Evolutionary conservation across 2,329 filamentous ascomycete species (phyloP).

Genomic region (Hymenoscyphus salicellus): DNA sequence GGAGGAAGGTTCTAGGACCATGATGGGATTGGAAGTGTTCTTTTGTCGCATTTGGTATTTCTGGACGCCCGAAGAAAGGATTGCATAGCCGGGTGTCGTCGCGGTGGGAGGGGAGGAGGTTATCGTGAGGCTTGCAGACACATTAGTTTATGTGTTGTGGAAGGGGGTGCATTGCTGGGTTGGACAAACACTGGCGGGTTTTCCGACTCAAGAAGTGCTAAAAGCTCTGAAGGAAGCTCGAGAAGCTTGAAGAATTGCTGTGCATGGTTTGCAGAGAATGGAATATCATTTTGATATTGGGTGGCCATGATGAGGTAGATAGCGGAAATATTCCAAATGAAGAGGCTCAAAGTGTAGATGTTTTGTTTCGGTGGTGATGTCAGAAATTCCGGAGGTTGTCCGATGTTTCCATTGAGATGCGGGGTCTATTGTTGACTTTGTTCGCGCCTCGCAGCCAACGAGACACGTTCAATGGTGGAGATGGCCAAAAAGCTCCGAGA

Average conservation of each 20-base stretch:
- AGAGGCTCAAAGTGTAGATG: background rate
- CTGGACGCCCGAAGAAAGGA: constrained; percentile 51
- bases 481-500: background rate
- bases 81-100: constrained; percentile 44
- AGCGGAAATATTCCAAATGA: background rate
- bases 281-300: constrained; percentile 43
- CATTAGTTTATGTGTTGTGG: constrained; percentile 10
- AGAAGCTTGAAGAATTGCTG: constrained; percentile 56
- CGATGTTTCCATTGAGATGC: background rate
- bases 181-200: constrained; percentile 49
- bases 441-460: background rate
- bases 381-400: background rate
- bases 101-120: constrained; percentile 39
- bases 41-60: constrained; percentile 62
- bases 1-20: constrained; percentile 47
- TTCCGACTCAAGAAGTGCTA: constrained; percentile 53
- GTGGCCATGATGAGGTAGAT: constrained; percentile 28
- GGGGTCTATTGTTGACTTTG: constrained; percentile 3
- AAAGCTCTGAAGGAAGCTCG: constrained; percentile 59
- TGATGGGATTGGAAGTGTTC: constrained; percentile 65
- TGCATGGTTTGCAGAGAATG: constrained; percentile 49
- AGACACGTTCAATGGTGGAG: background rate
- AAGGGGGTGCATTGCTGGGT: constrained; percentile 1
- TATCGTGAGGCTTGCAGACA: constrained; percentile 24
- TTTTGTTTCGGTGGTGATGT: constrained; percentile 4